phyloP scores from a whole-genome alignment of 768 basidiomycete species.

The Suillus lakei region DNA sequence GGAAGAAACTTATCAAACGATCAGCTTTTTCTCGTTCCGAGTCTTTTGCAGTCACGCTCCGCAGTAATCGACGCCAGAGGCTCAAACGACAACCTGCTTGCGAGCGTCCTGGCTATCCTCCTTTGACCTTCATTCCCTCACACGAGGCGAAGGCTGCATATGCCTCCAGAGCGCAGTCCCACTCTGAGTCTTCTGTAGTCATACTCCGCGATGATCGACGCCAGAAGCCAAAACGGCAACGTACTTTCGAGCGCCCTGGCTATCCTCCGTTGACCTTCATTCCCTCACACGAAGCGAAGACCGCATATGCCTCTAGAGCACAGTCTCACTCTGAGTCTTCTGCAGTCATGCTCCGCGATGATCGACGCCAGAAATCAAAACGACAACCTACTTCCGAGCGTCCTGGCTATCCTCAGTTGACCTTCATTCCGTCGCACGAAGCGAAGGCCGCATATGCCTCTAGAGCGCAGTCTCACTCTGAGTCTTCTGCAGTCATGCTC shows the following conservation, averaged over 20 bases:
- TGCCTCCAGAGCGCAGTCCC: conserved; percentile 4
- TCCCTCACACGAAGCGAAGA: conserved; percentile 32
- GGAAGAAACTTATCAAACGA: neutral
- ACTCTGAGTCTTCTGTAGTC: neutral
- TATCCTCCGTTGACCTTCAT: conserved; percentile 28
- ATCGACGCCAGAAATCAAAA: neutral
- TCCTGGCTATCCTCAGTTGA: conserved; percentile 20
- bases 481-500: neutral
- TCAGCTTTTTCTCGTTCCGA: neutral
- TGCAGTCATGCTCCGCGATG: neutral
- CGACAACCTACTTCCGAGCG: neutral
- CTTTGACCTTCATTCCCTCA: conserved; percentile 30
- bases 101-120: conserved; percentile 10
- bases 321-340: neutral
- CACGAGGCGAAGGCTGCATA: conserved; percentile 34
- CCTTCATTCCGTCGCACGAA: conserved; percentile 31
- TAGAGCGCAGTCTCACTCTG: neutral
- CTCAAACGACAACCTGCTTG: neutral
- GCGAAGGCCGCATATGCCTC: conserved; percentile 32
- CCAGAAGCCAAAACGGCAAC: neutral
- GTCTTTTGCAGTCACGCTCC: neutral
- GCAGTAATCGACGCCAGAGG: neutral
- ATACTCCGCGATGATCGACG: neutral
- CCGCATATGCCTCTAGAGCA: conserved; percentile 23
- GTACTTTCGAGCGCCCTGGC: neutral